These are phyloP conservation scores for Colletotrichum acutatum DNA, from an alignment of 2,329 filamentous ascomycete genomes.

Conservation along the genomic window DNA sequence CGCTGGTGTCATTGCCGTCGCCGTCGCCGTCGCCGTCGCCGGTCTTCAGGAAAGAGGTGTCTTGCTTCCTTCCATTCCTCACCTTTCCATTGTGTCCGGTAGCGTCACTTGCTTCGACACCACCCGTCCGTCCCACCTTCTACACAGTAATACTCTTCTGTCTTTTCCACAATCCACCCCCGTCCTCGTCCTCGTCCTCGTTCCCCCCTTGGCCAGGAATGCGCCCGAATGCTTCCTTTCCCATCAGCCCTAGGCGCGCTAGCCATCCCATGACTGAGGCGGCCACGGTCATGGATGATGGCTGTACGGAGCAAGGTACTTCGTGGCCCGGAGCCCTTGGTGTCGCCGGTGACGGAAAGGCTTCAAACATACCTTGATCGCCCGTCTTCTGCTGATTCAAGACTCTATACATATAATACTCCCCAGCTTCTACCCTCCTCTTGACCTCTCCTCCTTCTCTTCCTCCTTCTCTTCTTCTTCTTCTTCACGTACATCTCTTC, in stretches of 20 bases:
- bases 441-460: background rate
- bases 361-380: conserved; percentile 24
- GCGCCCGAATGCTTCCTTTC: background rate
- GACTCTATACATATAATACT: background rate
- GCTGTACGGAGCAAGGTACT: background rate
- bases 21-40: background rate
- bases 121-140: background rate
- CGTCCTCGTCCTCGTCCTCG: background rate
- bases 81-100: background rate
- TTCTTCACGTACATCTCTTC: background rate
- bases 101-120: background rate
- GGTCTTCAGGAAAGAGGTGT: too few species aligned
- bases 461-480: background rate
- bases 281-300: background rate
- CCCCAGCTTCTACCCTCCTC: background rate
- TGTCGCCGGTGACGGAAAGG: background rate
- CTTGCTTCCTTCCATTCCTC: background rate
- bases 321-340: background rate
- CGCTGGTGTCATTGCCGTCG: conserved; percentile 2
- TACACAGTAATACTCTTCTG: background rate
- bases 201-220: background rate
- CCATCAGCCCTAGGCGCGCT: background rate
- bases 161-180: too few species aligned
- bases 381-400: background rate
- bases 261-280: background rate